A percentile compares a stretch with the other conserved stretches of the same genome.
phyloP scores from a whole-genome alignment of 345 rosid species.

The Aurinia saxatilis region DNA sequence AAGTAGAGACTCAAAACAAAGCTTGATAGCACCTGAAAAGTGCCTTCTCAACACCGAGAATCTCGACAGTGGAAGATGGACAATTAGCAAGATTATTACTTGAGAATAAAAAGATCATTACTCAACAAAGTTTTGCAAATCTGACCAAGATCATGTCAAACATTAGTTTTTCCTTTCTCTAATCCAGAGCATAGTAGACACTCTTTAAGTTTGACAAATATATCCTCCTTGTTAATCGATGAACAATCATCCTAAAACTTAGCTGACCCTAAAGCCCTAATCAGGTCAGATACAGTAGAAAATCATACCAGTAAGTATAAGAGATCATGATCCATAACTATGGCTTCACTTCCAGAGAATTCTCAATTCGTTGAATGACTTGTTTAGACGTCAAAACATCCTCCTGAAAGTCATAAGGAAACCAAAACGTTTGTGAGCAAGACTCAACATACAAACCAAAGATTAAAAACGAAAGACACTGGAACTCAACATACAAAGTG shows the following conservation, averaged over 20 bases:
- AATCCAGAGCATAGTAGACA: no score
- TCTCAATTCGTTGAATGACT: constrained; percentile 66
- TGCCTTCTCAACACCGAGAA: constrained; percentile 94
- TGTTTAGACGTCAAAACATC: constrained; percentile 73
- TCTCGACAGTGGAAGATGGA: constrained; percentile 97
- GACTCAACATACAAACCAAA: not conserved
- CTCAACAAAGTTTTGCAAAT: no score
- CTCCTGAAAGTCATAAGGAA: constrained; percentile 41
- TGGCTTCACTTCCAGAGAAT: constrained; percentile 53
- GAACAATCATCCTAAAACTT: not conserved
- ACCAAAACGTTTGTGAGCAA: not conserved
- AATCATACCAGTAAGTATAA: constrained; percentile 7
- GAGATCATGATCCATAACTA: constrained; percentile 27
- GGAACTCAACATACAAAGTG: constrained; percentile 66
- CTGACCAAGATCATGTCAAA: no score
- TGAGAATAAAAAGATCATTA: no score
- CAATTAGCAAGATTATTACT: constrained; percentile 96
- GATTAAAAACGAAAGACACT: not conserved
- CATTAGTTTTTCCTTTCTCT: no score
- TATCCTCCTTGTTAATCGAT: not conserved
- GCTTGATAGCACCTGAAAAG: constrained; percentile 59
- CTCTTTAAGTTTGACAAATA: no score
- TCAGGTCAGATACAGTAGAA: not conserved
- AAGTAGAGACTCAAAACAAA: not conserved
- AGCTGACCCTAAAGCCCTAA: not conserved